These are phyloP conservation scores for Chloris gayana DNA, from an alignment of 176 grass and related monocot species.

Conservation along the genomic window DNA sequence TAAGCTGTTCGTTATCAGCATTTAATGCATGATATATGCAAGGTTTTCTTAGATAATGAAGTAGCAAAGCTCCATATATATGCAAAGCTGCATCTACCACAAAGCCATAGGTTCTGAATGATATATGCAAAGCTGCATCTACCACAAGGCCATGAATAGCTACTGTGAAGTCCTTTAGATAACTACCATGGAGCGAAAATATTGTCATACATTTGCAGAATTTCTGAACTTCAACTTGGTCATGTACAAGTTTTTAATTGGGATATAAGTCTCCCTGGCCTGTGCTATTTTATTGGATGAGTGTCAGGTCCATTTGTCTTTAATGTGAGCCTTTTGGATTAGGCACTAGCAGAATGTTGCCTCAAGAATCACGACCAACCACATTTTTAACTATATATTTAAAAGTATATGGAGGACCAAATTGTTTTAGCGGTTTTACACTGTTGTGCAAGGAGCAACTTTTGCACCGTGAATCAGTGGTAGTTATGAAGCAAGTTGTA, in stretches of 20 bases:
- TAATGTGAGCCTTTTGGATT: neutral
- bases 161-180: neutral
- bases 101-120: neutral
- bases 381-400: neutral
- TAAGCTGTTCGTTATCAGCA: neutral
- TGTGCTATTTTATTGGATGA: neutral
- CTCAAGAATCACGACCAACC: neutral
- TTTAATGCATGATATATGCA: neutral
- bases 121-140: neutral
- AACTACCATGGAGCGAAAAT: neutral
- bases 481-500: neutral
- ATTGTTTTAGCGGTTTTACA: neutral
- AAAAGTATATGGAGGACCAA: neutral
- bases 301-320: neutral
- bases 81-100: neutral
- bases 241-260: neutral
- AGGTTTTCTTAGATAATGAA: neutral
- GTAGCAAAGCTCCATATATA: neutral
- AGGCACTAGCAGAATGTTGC: neutral
- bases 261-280: neutral
- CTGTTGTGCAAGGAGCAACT: neutral
- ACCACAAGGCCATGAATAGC: conserved; percentile 5
- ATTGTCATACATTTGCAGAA: neutral
- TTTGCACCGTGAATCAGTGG: neutral
- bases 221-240: conserved; percentile 5